Evolutionary conservation across 1,284 basidiomycete species (phyloP), one percentile per base, ranked within the genome.

Genomic region (Amylostereum chailletii): DNA sequence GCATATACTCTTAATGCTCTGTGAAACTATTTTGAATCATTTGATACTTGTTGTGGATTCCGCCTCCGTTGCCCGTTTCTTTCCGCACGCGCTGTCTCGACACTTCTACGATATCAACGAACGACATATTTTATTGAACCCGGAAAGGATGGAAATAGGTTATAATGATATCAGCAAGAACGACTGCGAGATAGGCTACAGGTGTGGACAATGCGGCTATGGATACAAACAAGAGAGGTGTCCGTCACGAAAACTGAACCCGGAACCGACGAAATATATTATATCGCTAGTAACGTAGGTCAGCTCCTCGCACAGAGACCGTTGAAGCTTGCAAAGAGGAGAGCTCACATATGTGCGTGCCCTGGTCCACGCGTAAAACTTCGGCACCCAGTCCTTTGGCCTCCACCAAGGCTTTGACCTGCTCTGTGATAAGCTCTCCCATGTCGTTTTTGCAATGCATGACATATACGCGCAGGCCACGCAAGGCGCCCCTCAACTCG

Each of bases 401-500:
- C 19, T 75, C 70, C 4, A 86, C 73, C 46, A 85, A 64, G 32
- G 67, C 66, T 43, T 71, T 70, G 40, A 87, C 78, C 62, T 89
- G 81, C 30, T 74, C 69, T 10, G 76, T 70, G 50, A 90, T 88
- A 38, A 84, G 64, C 4, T 77, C 68, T 4, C 27, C 5, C 47
- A 81, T 62, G 46, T 79, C 75, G 55, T 89, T 86, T 60, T 93
- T 93, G 69, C 86, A 90, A 60, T 93, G 90, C 34, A 79, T 89
- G 51, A 92, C 69, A 60, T 79, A 86, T 29, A 93, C 74, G 44
- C 71, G 70, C 27, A 89, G 57, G 3, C 83, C 83, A 2, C 65
- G 55, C 34, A 90, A 66, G 6, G 74, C 72, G 38, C 75, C 77
- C 6, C 64, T 65, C 32, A 83, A 57, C 36, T 75, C 69, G 4